These are phyloP conservation scores for Boeremia lycopersici DNA, from an alignment of 2,329 filamentous ascomycete species.

Conservation along the genomic window DNA sequence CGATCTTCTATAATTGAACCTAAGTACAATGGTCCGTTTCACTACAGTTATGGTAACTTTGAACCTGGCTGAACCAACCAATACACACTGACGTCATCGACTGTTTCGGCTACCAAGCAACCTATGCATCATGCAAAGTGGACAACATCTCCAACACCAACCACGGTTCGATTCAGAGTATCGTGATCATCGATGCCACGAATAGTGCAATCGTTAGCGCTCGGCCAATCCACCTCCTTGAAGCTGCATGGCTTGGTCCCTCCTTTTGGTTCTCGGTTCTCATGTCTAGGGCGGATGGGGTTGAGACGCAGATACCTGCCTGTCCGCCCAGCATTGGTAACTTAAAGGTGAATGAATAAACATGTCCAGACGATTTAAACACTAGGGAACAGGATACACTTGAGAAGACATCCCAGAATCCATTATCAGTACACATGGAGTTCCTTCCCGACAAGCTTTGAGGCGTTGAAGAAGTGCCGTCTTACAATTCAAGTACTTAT, in stretches of 20 bases:
- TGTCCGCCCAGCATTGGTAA: background rate
- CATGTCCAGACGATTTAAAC: background rate
- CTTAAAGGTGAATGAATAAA: background rate
- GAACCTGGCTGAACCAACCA: no score
- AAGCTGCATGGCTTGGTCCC: background rate
- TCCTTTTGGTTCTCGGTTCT: background rate
- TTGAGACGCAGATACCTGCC: background rate
- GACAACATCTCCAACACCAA: no score
- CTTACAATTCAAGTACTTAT: background rate
- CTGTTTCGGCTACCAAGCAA: no score
- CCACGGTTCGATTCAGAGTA: background rate
- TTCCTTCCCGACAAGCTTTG: background rate
- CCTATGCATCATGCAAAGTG: no score
- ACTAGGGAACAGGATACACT: background rate
- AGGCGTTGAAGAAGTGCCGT: background rate
- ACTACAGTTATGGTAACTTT: no score
- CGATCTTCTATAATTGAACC: no score
- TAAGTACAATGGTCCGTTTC: no score
- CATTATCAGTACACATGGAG: background rate
- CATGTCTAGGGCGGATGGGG: no score
- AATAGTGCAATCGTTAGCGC: background rate
- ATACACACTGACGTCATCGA: no score
- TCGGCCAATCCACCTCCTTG: background rate
- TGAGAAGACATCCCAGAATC: background rate
- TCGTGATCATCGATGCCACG: background rate